phyloP scores from a whole-genome alignment of 2,329 filamentous ascomycete species.

The Xylaria sp. region DNA sequence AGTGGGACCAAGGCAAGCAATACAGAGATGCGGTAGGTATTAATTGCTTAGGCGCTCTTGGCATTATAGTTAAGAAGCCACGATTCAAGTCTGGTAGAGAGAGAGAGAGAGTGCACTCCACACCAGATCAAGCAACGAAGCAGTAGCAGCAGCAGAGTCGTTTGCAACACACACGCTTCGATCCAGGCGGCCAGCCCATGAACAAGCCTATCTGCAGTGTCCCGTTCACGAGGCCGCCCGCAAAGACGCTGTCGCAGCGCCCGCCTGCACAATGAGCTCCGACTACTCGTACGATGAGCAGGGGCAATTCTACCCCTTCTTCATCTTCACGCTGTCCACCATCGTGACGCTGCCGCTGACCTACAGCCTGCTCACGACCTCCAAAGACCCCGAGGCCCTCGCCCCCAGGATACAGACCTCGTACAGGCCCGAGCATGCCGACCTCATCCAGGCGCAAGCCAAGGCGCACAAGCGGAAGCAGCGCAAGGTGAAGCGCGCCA shows the following conservation, averaged over 20 bases:
- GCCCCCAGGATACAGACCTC: slow-evolving; percentile 84
- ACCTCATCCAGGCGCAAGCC: slow-evolving; percentile 84
- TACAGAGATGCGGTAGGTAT: not conserved
- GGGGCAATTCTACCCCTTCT: slow-evolving; percentile 99
- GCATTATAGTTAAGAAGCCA: slow-evolving; percentile 45
- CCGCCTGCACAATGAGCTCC: slow-evolving; percentile 75
- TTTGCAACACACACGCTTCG: slow-evolving; percentile 28
- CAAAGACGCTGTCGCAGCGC: slow-evolving; percentile 49
- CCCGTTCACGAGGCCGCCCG: slow-evolving; percentile 22
- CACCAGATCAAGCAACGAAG: slow-evolving; percentile 17
- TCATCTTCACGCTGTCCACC: slow-evolving; percentile 89
- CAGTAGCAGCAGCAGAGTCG: slow-evolving; percentile 11
- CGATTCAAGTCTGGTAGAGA: slow-evolving; percentile 43
- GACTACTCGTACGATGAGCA: slow-evolving; percentile 99
- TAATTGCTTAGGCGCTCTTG: slow-evolving; percentile 27
- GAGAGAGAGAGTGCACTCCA: slow-evolving; percentile 17
- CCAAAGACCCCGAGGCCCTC: slow-evolving; percentile 79
- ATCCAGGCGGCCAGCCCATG: slow-evolving; percentile 28
- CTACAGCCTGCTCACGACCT: slow-evolving; percentile 85
- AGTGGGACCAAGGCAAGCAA: slow-evolving; percentile 10
- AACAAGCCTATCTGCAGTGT: slow-evolving; percentile 21
- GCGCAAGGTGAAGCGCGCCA: slow-evolving; percentile 84
- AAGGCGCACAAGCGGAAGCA: slow-evolving; percentile 90
- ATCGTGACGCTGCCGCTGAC: slow-evolving; percentile 91
- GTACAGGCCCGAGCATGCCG: slow-evolving; percentile 84